A percentile compares a stretch with the other conserved stretches of the same genome.
Conservation (phyloP, 495 filamentous ascomycete genomes). For the Lophiostoma macrostomum region DNA sequence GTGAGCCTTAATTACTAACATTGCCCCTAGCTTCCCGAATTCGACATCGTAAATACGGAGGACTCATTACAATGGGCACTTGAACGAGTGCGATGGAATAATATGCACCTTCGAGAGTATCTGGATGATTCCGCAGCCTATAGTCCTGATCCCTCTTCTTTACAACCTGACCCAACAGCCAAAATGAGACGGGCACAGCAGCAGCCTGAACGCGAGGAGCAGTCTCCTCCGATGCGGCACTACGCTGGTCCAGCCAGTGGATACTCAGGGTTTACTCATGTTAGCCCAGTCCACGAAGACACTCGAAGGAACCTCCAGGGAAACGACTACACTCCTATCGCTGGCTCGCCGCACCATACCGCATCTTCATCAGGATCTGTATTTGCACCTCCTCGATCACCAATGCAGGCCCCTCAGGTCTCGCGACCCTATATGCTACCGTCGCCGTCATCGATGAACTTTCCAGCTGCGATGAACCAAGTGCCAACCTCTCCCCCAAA, state of each 20-base stretch:
- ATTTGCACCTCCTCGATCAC: conserved; percentile 29
- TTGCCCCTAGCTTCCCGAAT: conserved; percentile 9
- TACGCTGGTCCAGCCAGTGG: conserved; percentile 14
- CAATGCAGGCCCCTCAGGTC: conserved; percentile 31
- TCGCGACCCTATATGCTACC: conserved; percentile 24
- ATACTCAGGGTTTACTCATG: conserved; percentile 9
- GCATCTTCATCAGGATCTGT: conserved; percentile 28
- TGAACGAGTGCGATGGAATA: conserved; percentile 33
- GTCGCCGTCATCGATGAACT: conserved; percentile 32
- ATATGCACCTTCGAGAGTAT: conserved; percentile 19
- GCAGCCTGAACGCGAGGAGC: conserved; percentile 21
- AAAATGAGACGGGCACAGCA: conserved; percentile 26
- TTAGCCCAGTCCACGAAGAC: conserved; percentile 12
- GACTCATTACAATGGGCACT: conserved; percentile 28
- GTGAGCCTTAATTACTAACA: conserved; percentile 11
- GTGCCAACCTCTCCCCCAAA: conserved; percentile 35
- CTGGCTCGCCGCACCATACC: conserved; percentile 25
- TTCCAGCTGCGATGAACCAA: conserved; percentile 19
- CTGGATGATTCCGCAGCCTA: conserved; percentile 1
- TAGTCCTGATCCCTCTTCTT: conserved; percentile 8
- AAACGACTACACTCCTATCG: conserved; percentile 16
- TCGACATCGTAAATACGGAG: conserved; percentile 6
- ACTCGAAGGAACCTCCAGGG: conserved; percentile 21
- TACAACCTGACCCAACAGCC: conserved; percentile 13
- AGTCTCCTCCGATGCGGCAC: conserved; percentile 19